Percentiles rank a stretch among this genome's conserved stretches.
Evolutionary conservation across 1,139 yeast species (phyloP).

Genomic region (Blastobotrys petasosporus): DNA sequence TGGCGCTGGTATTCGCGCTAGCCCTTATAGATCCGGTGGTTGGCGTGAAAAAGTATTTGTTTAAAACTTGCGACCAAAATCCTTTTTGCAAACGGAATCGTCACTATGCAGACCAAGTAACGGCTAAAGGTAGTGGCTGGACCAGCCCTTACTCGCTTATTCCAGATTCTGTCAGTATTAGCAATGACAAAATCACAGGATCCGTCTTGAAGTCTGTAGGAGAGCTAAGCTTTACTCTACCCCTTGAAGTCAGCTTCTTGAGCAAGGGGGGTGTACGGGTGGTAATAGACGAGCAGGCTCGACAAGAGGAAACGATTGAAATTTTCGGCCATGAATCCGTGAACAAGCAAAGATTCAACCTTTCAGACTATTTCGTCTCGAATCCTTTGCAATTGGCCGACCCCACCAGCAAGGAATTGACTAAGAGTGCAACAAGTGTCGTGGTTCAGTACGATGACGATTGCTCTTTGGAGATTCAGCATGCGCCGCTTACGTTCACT

Average conservation of each 20-base stretch:
- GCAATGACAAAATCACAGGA: constrained; percentile 35
- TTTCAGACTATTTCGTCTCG: constrained; percentile 58
- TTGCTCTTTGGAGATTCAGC: constrained; percentile 39
- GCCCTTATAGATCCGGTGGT: constrained; percentile 18
- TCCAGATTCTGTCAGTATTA: constrained; percentile 35
- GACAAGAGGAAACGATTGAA: constrained; percentile 35
- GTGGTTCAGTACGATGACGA: constrained; percentile 39
- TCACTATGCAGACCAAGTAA: constrained; percentile 53
- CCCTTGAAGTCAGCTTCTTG: constrained; percentile 52
- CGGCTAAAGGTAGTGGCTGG: constrained; percentile 15
- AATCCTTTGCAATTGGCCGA: constrained; percentile 22
- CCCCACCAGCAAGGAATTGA: constrained; percentile 7
- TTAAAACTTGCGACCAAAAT: constrained; percentile 73
- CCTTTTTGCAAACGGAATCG: constrained; percentile 85
- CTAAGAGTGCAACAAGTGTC: constrained; percentile 8
- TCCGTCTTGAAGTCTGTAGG: constrained; percentile 39
- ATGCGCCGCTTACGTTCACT: constrained; percentile 49
- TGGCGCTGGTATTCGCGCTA: constrained; percentile 9
- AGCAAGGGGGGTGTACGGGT: constrained; percentile 53
- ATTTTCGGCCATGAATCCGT: constrained; percentile 23
- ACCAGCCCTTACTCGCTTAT: constrained; percentile 51
- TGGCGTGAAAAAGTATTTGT: constrained; percentile 64
- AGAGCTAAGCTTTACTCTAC: constrained; percentile 39
- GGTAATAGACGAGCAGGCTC: constrained; percentile 54
- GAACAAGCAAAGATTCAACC: constrained; percentile 48